Evolutionary conservation across 1,139 yeast species (phyloP).

Genomic region (Diutina siamensis): DNA sequence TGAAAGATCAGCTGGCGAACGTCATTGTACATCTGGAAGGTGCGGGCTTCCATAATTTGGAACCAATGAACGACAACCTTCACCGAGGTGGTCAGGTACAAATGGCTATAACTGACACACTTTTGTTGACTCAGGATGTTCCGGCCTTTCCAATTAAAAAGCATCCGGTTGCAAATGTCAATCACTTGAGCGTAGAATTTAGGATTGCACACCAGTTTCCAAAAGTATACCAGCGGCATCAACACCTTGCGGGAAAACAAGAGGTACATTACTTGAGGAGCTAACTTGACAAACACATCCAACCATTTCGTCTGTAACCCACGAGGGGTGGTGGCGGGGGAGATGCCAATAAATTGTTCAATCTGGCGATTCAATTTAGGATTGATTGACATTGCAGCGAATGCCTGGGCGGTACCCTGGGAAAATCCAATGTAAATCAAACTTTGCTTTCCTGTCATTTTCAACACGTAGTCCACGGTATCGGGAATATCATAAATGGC

Average conservation of each 20-base stretch:
- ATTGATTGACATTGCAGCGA: slow-evolving; percentile 68
- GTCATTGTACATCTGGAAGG: slow-evolving; percentile 85
- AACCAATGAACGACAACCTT: slow-evolving; percentile 95
- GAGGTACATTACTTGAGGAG: slow-evolving; percentile 64
- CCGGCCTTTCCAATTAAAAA: slow-evolving; percentile 68
- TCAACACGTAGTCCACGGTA: slow-evolving; percentile 47
- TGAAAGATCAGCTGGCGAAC: slow-evolving; percentile 18
- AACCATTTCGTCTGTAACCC: slow-evolving; percentile 68
- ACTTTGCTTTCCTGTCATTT: slow-evolving; percentile 16
- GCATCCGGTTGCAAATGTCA: slow-evolving; percentile 50
- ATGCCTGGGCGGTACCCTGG: slow-evolving; percentile 88
- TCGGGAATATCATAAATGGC: slow-evolving; percentile 78
- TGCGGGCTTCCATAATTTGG: slow-evolving; percentile 71
- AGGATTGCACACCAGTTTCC: slow-evolving; percentile 79
- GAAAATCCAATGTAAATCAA: slow-evolving; percentile 75
- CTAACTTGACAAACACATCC: slow-evolving; percentile 65
- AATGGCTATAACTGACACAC: slow-evolving; percentile 64
- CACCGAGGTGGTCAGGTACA: slow-evolving; percentile 84
- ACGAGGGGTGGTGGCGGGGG: slow-evolving; percentile 93
- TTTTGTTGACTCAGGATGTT: slow-evolving; percentile 70
- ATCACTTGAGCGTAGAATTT: slow-evolving; percentile 66
- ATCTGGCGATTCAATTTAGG: slow-evolving; percentile 58
- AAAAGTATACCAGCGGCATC: slow-evolving; percentile 66
- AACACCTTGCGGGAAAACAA: slow-evolving; percentile 67
- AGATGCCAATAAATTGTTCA: slow-evolving; percentile 63